Evolutionary conservation across 306 rosid genomes (phyloP).

Genomic region (Casuarina cunninghamiana): DNA sequence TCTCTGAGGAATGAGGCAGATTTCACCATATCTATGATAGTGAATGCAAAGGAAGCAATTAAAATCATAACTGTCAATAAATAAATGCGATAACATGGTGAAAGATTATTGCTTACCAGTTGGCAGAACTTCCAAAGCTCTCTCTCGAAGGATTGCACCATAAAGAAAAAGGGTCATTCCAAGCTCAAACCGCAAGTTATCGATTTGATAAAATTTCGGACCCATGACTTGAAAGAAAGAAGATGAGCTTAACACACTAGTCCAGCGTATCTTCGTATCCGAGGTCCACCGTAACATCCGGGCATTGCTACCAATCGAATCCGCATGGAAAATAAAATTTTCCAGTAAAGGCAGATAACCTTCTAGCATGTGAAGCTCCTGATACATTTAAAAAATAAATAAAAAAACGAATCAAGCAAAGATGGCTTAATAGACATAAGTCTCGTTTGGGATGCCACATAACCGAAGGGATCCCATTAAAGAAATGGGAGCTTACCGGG

Average conservation of each 20-base stretch:
- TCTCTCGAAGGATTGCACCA: slow-evolving; percentile 63
- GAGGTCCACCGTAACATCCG: slow-evolving; percentile 42
- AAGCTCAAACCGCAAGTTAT: slow-evolving; percentile 60
- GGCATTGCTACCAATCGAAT: slow-evolving; percentile 20
- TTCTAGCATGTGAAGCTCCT: slow-evolving; percentile 66
- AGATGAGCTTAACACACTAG: slow-evolving; percentile 57
- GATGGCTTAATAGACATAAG: background rate
- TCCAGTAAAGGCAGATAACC: slow-evolving; percentile 74
- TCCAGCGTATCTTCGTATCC: slow-evolving; percentile 62
- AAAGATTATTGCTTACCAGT: slow-evolving; percentile 42
- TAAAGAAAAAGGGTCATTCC: slow-evolving; percentile 65
- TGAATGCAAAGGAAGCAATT: slow-evolving; percentile 32
- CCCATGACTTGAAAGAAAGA: slow-evolving; percentile 52
- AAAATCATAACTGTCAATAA: background rate
- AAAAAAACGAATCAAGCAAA: background rate
- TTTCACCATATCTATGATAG: slow-evolving; percentile 56
- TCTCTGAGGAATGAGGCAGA: slow-evolving; percentile 64
- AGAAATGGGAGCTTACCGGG: background rate
- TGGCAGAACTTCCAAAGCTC: slow-evolving; percentile 66
- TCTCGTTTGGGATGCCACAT: background rate
- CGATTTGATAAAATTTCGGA: slow-evolving; percentile 56
- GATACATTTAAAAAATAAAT: slow-evolving; percentile 29
- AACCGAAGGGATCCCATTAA: background rate
- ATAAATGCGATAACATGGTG: background rate
- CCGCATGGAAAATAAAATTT: slow-evolving; percentile 44